These are phyloP conservation scores for Cryptosporidium felis DNA, from an alignment of 169 alveolate genomes.

Conservation along the genomic window DNA sequence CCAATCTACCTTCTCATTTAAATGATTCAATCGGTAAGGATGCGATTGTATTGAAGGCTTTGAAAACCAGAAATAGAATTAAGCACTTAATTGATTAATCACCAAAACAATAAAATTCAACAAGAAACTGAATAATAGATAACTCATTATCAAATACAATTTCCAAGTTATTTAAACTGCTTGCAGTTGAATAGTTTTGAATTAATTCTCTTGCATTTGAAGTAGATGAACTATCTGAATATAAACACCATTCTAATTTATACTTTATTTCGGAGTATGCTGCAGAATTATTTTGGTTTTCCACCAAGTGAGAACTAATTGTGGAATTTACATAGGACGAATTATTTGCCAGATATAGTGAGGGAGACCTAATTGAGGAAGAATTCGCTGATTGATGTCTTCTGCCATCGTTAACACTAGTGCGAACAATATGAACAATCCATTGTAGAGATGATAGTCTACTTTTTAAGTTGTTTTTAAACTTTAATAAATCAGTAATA, in stretches of 20 bases:
- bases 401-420: slow-evolving; percentile 6
- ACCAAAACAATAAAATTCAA: slow-evolving; percentile 6
- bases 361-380: background rate
- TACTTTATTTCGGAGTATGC: slow-evolving; percentile 19
- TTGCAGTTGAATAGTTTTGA: slow-evolving; percentile 4
- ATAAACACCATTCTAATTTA: slow-evolving; percentile 44
- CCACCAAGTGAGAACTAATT: background rate
- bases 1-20: background rate
- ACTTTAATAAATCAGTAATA: background rate
- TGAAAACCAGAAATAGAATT: slow-evolving; percentile 51
- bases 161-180: slow-evolving; percentile 13
- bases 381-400: slow-evolving; percentile 6
- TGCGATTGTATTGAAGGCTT: slow-evolving; percentile 53
- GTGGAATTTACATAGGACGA: background rate
- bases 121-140: slow-evolving; percentile 13
- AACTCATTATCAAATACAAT: slow-evolving; percentile 18
- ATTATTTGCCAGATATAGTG: background rate
- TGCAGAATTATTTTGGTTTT: background rate
- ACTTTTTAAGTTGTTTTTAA: background rate
- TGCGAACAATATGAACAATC: slow-evolving; percentile 43
- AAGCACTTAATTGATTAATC: slow-evolving; percentile 40
- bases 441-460: slow-evolving; percentile 34
- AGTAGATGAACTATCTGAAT: background rate
- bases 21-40: slow-evolving; percentile 61
- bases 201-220: slow-evolving; percentile 6